These are phyloP conservation scores for Dicorynia guianensis DNA, from an alignment of 306 rosid species.

Conservation along the genomic window DNA sequence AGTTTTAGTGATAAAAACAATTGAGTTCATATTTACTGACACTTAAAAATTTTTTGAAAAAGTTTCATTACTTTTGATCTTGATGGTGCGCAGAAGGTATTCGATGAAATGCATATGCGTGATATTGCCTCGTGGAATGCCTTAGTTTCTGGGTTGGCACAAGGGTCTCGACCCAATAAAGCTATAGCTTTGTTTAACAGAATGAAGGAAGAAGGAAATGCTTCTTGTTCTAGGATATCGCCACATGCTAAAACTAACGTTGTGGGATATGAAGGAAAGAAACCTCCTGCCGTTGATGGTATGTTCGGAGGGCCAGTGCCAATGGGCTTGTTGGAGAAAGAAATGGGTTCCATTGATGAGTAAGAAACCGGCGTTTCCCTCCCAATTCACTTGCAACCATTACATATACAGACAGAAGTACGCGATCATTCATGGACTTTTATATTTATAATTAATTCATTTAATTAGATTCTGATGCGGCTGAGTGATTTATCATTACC, in stretches of 20 bases:
- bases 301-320: constrained; percentile 89
- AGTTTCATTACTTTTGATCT: too few relatives aligned
- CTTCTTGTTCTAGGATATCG: too few relatives aligned
- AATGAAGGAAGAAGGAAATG: constrained; percentile 61
- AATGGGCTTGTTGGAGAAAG: constrained; percentile 61
- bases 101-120: constrained; percentile 67
- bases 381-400: constrained; percentile 54
- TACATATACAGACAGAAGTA: background rate
- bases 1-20: too few relatives aligned
- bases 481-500: constrained; percentile 29
- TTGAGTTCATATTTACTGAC: too few relatives aligned
- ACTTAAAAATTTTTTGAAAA: too few relatives aligned
- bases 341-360: constrained; percentile 57
- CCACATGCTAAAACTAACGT: too few relatives aligned
- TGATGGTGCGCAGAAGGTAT: constrained; percentile 69
- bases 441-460: too few relatives aligned
- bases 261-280: background rate
- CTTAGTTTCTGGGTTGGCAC: constrained; percentile 81
- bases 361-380: constrained; percentile 57
- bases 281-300: constrained; percentile 67
- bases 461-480: too few relatives aligned
- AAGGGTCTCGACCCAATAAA: constrained; percentile 70
- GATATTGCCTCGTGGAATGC: constrained; percentile 91
- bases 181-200: constrained; percentile 69
- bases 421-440: too few relatives aligned